phyloP scores from a whole-genome alignment of 1,139 yeast genomes.

The Hansenula sp. region DNA sequence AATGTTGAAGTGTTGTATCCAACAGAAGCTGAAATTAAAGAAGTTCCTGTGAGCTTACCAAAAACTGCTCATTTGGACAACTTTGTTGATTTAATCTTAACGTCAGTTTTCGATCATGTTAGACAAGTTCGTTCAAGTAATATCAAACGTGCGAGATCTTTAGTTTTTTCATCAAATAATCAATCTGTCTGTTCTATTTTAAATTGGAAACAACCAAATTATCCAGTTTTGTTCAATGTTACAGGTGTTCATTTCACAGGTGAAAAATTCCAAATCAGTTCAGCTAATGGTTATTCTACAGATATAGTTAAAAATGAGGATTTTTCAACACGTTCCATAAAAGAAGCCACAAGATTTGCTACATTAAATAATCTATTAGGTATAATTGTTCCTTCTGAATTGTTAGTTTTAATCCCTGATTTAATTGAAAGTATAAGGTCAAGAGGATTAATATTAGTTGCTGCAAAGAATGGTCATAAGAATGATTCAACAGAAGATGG shows the following conservation, averaged over 20 bases:
- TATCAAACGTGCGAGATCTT: constrained; percentile 40
- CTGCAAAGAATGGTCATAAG: constrained; percentile 37
- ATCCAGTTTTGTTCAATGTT: constrained; percentile 86
- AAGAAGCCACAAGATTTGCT: constrained; percentile 69
- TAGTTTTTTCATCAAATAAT: constrained; percentile 81
- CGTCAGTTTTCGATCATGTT: constrained; percentile 75
- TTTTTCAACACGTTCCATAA: constrained; percentile 46
- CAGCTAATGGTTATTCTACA: constrained; percentile 33
- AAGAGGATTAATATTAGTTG: constrained; percentile 79
- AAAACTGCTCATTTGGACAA: constrained; percentile 52
- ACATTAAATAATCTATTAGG: constrained; percentile 82
- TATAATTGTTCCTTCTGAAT: constrained; percentile 65
- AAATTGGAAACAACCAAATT: constrained; percentile 98
- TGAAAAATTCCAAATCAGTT: constrained; percentile 29
- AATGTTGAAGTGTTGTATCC: constrained; percentile 83
- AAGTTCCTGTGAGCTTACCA: constrained; percentile 47
- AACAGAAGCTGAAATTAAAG: constrained; percentile 57
- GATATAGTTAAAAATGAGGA: constrained; percentile 29
- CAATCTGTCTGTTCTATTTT: constrained; percentile 86
- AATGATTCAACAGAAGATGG: constrained; percentile 17
- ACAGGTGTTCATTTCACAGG: constrained; percentile 52
- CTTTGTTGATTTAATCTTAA: constrained; percentile 71
- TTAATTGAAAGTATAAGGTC: constrained; percentile 72
- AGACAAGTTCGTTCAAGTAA: constrained; percentile 41
- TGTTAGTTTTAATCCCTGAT: constrained; percentile 71